Conservation (phyloP, 108 stramenopile species). For the Pseudonitzschia delicatissima region DNA sequence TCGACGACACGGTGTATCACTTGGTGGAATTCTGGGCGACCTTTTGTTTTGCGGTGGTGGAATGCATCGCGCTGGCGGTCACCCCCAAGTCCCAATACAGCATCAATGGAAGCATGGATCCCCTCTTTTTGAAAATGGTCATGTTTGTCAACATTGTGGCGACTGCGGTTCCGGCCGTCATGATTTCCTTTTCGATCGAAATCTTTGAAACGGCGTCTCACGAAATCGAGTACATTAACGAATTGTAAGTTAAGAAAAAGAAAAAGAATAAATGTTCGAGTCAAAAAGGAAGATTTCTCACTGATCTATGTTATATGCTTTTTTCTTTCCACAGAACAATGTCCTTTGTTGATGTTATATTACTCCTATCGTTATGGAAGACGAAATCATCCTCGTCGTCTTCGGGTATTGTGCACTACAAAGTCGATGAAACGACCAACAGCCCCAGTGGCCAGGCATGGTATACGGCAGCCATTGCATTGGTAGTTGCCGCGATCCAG, state of each 20-base stretch:
- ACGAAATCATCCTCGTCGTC: too few relatives aligned
- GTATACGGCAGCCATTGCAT: not conserved
- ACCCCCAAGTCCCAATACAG: slow-evolving; percentile 35
- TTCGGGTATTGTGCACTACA: too few relatives aligned
- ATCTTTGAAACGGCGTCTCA: slow-evolving; percentile 35
- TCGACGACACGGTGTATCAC: slow-evolving; percentile 28
- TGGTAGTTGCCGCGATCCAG: not conserved
- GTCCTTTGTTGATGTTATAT: not conserved
- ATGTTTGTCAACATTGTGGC: slow-evolving; percentile 46
- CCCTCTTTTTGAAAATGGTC: slow-evolving; percentile 25
- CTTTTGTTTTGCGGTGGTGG: slow-evolving; percentile 25
- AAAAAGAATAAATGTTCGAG: too few relatives aligned
- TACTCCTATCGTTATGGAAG: not conserved
- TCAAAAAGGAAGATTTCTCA: too few relatives aligned
- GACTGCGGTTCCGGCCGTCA: slow-evolving; percentile 29
- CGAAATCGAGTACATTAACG: slow-evolving; percentile 48
- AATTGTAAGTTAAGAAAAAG: slow-evolving; percentile 39
- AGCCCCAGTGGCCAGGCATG: not conserved
- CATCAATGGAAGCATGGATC: slow-evolving; percentile 10
- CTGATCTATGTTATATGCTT: slow-evolving; percentile 20
- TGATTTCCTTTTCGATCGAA: slow-evolving; percentile 25
- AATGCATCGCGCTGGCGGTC: slow-evolving; percentile 15
- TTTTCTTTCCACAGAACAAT: slow-evolving; percentile 13
- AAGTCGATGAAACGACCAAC: too few relatives aligned
- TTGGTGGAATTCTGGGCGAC: slow-evolving; percentile 42